Evolutionary conservation across 1,139 yeast genomes (phyloP).

Genomic region (Hemisphaericaspora lyxosophila): DNA sequence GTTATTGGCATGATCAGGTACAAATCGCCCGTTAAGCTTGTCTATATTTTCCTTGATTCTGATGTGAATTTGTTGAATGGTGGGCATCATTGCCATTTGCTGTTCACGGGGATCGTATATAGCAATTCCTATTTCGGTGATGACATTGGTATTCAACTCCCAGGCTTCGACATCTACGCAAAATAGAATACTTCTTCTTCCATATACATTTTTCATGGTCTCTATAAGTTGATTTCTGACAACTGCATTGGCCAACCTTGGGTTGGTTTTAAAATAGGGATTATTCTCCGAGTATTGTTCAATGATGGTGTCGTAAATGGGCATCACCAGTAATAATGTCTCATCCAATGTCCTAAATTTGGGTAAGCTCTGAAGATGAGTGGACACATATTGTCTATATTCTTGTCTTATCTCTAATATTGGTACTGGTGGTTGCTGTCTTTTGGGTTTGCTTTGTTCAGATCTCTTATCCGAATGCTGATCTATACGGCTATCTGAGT

Average conservation of each 20-base stretch:
- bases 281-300: conserved; percentile 2
- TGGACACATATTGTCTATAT: conserved; percentile 3
- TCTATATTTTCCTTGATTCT: conserved; percentile 50
- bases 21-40: conserved; percentile 56
- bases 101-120: conserved; percentile 62
- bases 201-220: conserved; percentile 19
- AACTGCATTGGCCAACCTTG: conserved; percentile 7
- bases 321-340: not conserved
- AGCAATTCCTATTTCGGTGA: conserved; percentile 71
- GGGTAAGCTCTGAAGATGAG: conserved; percentile 5
- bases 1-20: conserved; percentile 58
- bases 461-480: not conserved
- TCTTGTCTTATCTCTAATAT: conserved; percentile 4
- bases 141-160: conserved; percentile 44
- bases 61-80: conserved; percentile 53
- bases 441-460: not conserved
- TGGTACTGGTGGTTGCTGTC: not conserved
- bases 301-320: conserved; percentile 2
- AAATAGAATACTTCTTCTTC: conserved; percentile 40
- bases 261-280: conserved; percentile 5
- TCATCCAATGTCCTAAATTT: conserved; percentile 3
- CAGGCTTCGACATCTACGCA: conserved; percentile 69
- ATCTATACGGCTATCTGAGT: too few species aligned
- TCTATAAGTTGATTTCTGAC: conserved; percentile 4
- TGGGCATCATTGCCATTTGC: conserved; percentile 38